Percentiles rank a stretch among this genome's conserved stretches.
Conservation (phyloP, 1,139 yeast genomes). For the Geotrichum carabidarum region DNA sequence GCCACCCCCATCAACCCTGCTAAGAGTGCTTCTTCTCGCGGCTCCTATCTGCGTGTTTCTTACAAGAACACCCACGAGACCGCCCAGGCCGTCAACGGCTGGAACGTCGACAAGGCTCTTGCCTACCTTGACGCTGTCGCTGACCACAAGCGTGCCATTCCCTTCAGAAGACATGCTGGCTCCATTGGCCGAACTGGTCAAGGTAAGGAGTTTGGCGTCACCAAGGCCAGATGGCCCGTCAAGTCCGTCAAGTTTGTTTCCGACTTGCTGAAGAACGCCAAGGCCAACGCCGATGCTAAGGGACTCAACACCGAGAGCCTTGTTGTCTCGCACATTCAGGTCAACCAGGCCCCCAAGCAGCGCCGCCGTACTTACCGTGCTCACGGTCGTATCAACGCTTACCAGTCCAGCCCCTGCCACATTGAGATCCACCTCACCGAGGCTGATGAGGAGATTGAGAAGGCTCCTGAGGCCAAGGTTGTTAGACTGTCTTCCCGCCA, state of each 20-base stretch:
- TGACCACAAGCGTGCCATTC: conserved; percentile 99
- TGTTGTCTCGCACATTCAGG: conserved; percentile 97
- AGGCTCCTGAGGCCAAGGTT: conserved; percentile 68
- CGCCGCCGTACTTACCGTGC: conserved; percentile 99
- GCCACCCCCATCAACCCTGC: conserved; percentile 99
- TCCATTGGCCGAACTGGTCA: conserved; percentile 99
- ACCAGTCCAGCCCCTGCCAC: conserved; percentile 98
- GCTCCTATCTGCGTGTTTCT: conserved; percentile 98
- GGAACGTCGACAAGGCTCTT: conserved; percentile 96
- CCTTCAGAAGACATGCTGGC: conserved; percentile 96
- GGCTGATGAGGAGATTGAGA: conserved; percentile 89
- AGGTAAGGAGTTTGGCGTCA: conserved; percentile 99
- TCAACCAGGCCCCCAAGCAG: conserved; percentile 99
- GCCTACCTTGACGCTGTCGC: conserved; percentile 92
- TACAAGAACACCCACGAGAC: conserved; percentile 99
- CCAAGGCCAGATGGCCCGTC: conserved; percentile 99
- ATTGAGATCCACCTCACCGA: conserved; percentile 96
- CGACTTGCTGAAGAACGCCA: conserved; percentile 95
- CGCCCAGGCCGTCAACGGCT: conserved; percentile 96
- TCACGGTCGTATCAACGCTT: conserved; percentile 99
- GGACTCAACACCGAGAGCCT: conserved; percentile 94
- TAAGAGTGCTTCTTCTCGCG: conserved; percentile 98
- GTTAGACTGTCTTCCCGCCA: conserved; percentile 84
- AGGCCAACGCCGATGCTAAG: conserved; percentile 98
- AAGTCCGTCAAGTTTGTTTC: conserved; percentile 94